phyloP scores from a whole-genome alignment of 345 rosid genomes.

The Populus euphratica region DNA sequence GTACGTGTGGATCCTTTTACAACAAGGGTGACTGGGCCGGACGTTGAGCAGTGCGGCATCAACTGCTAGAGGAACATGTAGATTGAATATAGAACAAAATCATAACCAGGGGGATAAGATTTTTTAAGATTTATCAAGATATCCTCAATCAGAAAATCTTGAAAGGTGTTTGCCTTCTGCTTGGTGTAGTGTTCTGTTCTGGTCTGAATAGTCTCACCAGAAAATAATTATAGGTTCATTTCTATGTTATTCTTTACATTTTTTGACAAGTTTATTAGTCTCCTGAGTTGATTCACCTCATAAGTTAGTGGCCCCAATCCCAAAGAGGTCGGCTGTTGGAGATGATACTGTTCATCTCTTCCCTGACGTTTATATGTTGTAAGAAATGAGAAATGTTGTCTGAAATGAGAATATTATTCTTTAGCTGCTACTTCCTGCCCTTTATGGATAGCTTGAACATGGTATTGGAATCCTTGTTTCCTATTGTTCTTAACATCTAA shows the following conservation, averaged over 20 bases:
- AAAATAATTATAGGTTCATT: not conserved
- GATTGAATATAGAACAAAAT: not conserved
- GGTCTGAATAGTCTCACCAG: not conserved
- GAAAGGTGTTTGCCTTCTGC: constrained; percentile 10
- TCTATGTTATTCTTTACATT: not conserved
- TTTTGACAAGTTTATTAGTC: not conserved
- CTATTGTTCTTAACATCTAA: no score
- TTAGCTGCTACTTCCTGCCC: no score
- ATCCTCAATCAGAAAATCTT: constrained; percentile 10
- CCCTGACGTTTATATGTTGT: not conserved
- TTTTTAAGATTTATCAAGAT: not conserved
- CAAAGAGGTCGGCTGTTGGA: not conserved
- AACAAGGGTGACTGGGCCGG: constrained; percentile 38
- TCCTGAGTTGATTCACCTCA: not conserved
- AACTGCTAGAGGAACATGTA: constrained; percentile 31
- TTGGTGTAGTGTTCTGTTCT: not conserved
- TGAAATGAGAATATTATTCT: not conserved
- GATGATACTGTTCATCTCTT: not conserved
- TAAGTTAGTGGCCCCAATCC: not conserved
- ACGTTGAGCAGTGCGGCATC: constrained; percentile 35
- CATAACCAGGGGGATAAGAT: not conserved
- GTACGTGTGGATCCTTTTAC: constrained; percentile 41
- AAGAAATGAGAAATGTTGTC: not conserved
- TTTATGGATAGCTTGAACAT: no score
- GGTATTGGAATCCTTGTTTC: no score